A percentile compares a stretch with the other conserved stretches of the same genome.
Conservation (phyloP, 331 rosid genomes). For the Spiraea crenata region DNA sequence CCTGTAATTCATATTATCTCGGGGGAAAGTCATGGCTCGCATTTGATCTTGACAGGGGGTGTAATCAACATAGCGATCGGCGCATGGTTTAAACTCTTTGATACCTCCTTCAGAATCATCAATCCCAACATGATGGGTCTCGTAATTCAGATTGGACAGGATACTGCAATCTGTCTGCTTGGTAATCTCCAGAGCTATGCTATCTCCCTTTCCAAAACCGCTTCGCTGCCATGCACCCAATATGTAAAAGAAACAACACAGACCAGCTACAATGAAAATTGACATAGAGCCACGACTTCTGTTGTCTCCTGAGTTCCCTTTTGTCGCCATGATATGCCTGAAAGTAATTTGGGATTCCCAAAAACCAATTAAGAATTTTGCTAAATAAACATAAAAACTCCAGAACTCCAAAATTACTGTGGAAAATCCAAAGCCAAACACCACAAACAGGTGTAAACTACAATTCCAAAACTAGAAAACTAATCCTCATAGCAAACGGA, state of each 20-base stretch:
- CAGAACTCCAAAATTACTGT: too few species aligned
- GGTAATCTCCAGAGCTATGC: conserved; percentile 64
- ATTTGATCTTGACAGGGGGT: conserved; percentile 82
- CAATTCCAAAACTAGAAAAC: neutral
- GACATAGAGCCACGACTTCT: conserved; percentile 42
- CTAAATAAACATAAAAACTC: neutral
- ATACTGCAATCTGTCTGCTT: conserved; percentile 60
- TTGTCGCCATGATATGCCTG: conserved; percentile 64
- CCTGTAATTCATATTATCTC: conserved; percentile 70
- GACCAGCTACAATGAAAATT: conserved; percentile 44
- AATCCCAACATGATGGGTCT: conserved; percentile 50
- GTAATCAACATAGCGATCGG: conserved; percentile 47
- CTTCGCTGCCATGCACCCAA: conserved; percentile 80
- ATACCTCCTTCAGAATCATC: conserved; percentile 32
- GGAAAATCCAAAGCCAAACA: neutral
- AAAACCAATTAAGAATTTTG: neutral
- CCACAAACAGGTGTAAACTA: neutral
- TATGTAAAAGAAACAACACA: conserved; percentile 70
- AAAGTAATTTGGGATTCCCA: neutral
- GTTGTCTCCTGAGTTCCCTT: conserved; percentile 65
- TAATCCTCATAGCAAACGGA: neutral
- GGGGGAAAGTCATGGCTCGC: conserved; percentile 75
- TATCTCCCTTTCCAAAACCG: conserved; percentile 82
- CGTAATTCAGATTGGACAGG: conserved; percentile 57
- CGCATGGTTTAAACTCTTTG: conserved; percentile 53